Evolutionary conservation across 2,329 filamentous ascomycete genomes (phyloP).

Genomic region (Fusarium lateritium): DNA sequence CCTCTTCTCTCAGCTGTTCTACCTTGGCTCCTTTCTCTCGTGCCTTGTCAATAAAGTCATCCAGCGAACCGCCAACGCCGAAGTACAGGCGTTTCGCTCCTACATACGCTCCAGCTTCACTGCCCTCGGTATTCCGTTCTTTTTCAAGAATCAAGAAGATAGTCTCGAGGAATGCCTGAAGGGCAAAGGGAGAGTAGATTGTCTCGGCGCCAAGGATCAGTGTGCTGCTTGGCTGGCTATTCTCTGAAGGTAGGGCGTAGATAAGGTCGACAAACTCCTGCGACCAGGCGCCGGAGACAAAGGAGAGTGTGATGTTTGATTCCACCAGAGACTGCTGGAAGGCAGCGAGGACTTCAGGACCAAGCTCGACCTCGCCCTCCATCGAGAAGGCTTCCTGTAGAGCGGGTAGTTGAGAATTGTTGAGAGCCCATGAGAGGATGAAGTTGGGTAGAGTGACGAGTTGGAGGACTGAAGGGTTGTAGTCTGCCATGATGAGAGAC

Average conservation of each 20-base stretch:
- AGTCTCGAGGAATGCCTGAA: conserved; percentile 77
- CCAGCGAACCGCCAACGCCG: conserved; percentile 85
- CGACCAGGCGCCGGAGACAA: conserved; percentile 84
- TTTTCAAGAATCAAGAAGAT: conserved; percentile 71
- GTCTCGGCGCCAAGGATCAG: conserved; percentile 83
- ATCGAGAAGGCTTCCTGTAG: conserved; percentile 63
- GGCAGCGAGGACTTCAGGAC: conserved; percentile 67
- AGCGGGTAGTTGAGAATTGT: conserved; percentile 55
- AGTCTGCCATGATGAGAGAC: conserved; percentile 80
- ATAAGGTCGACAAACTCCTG: conserved; percentile 74
- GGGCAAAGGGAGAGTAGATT: conserved; percentile 83
- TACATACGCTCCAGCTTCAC: conserved; percentile 73
- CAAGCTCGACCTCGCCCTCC: conserved; percentile 76
- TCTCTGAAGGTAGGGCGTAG: conserved; percentile 51
- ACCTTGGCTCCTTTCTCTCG: conserved; percentile 64
- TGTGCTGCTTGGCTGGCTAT: conserved; percentile 49
- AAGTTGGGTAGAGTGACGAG: conserved; percentile 87
- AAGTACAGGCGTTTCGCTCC: conserved; percentile 88
- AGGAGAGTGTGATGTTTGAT: conserved; percentile 70
- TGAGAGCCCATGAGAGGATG: conserved; percentile 76
- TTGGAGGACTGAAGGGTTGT: conserved; percentile 83
- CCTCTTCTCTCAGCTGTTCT: conserved; percentile 69
- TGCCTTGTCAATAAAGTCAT: conserved; percentile 76
- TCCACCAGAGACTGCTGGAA: conserved; percentile 70
- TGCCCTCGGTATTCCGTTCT: conserved; percentile 54